phyloP scores from a whole-genome alignment of 2,329 filamentous ascomycete genomes.

The Cladosporium phlei region DNA sequence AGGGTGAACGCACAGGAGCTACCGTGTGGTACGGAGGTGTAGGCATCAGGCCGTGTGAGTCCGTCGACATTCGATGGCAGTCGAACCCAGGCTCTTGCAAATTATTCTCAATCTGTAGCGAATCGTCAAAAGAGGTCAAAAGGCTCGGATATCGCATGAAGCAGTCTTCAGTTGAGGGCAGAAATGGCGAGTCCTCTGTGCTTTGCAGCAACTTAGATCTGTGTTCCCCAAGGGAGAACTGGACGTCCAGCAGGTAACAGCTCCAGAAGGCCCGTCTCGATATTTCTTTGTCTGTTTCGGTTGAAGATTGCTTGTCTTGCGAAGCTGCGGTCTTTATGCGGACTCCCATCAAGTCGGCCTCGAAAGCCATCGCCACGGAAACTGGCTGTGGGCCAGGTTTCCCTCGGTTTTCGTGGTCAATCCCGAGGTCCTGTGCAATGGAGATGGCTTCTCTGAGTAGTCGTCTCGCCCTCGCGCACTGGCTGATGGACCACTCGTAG shows the following conservation, averaged over 20 bases:
- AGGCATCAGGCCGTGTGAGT: too few species aligned
- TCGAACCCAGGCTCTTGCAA: too few species aligned
- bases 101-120: too few species aligned
- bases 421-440: background rate
- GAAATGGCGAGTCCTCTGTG: background rate
- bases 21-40: too few species aligned
- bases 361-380: background rate
- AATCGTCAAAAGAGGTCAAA: too few species aligned
- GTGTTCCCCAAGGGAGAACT: background rate
- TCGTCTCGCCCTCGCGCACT: background rate
- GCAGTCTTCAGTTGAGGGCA: too few species aligned
- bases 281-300: background rate
- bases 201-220: background rate
- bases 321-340: background rate
- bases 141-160: too few species aligned
- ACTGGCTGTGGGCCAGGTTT: background rate
- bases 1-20: too few species aligned
- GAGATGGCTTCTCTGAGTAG: background rate
- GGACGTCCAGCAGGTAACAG: background rate
- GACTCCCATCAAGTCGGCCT: background rate
- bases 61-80: too few species aligned
- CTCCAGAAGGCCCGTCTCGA: background rate
- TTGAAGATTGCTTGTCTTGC: background rate
- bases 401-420: background rate
- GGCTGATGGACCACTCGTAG: background rate